Evolutionary conservation across 306 rosid species (phyloP), one percentile per base, ranked within the genome.

Genomic region (Nissolia schottii): DNA sequence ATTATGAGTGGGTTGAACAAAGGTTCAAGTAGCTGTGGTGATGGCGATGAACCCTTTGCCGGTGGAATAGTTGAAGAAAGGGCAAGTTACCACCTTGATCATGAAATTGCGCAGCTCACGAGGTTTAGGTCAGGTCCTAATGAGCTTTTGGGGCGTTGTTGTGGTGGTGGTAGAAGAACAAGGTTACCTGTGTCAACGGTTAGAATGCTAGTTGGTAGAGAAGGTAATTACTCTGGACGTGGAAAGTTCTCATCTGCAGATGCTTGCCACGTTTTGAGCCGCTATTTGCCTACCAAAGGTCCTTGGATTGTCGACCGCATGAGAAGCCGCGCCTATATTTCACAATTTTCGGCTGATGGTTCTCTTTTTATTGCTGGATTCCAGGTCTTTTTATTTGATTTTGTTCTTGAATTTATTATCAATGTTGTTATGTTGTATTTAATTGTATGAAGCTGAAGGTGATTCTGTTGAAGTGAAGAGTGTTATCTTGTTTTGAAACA

Each of bases 281-380:
- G 82, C 18, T 85, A 80, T 77, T 82, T 85, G 73, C 89, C 87
- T 40, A 71, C 75, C 19, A 82, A 77, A 60, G 89, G 89, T 59
- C 87, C 89, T 54, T 77, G 79, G 74, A 29, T 75, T 53, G 83
- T 85, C 4, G 85, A 82, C 35, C 67, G 38, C 64, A 80, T 74
- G 85, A 68, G 29, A 74, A 85, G 81, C 63, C 83, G 83, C 18
- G 89, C 87, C 24, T 85, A 85, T 80, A 75, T 82, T 70, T 85
- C 87, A 0, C 89, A 85, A 41, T 85, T 85, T 77, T 85, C 89
- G 9, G 85, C 77, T 45, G 89, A 85, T 66, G 89, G 89, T 65
- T 82, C 83, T 31, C 85, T 85, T 54, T 82, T 85, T 27, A 24
- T 82, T 70, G 89, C 87, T 59, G 89, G 83, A 37, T 77, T 74